phyloP scores from a whole-genome alignment of 345 rosid genomes.

The Aquilaria yunnanensis region DNA sequence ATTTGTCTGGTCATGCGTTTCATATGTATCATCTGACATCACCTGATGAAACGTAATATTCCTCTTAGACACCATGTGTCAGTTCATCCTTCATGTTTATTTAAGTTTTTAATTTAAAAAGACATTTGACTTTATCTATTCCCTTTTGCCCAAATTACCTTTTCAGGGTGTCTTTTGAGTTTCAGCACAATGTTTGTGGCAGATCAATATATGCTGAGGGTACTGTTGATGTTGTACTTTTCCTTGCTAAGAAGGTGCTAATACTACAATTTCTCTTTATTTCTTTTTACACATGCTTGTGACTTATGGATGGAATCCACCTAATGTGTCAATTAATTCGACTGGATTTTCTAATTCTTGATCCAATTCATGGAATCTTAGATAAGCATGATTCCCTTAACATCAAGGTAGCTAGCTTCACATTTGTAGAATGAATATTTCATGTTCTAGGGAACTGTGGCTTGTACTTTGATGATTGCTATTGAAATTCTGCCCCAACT shows the following conservation, averaged over 20 bases:
- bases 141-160: conserved; percentile 2
- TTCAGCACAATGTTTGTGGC: conserved; percentile 97
- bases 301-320: no score
- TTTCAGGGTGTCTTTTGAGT: conserved; percentile 86
- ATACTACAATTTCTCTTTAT: not conserved
- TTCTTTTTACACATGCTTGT: not conserved
- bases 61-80: not conserved
- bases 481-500: no score
- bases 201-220: conserved; percentile 96
- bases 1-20: conserved; percentile 85
- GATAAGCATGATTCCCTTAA: no score
- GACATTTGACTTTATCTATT: not conserved
- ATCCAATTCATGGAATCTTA: no score
- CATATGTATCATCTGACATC: conserved; percentile 88
- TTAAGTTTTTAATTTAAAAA: conserved; percentile 7
- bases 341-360: not conserved
- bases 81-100: not conserved
- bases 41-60: conserved; percentile 73
- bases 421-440: no score
- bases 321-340: no score
- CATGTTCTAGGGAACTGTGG: no score
- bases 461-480: no score
- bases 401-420: no score
- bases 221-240: conserved; percentile 77
- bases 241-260: conserved; percentile 81